Conservation (phyloP, 768 basidiomycete species). For the Lentinula sp. region DNA sequence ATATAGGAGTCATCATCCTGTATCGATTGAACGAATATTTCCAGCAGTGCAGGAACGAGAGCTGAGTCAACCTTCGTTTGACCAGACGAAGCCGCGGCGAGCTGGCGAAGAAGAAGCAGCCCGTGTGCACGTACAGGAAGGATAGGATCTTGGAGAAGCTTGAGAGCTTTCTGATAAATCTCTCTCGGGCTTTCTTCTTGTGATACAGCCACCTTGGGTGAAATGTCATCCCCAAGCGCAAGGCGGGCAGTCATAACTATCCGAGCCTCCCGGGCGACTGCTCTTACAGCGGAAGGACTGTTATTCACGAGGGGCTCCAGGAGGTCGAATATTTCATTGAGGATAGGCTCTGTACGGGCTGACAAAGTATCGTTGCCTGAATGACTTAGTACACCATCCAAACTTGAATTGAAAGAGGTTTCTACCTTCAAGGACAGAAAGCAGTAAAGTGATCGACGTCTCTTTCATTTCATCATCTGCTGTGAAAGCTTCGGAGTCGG, state of each 20-base stretch:
- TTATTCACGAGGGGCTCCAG: conserved; percentile 51
- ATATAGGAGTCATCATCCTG: conserved; percentile 96
- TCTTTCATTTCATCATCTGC: conserved; percentile 61
- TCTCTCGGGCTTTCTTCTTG: conserved; percentile 46
- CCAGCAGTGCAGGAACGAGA: conserved; percentile 75
- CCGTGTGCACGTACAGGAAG: conserved; percentile 95
- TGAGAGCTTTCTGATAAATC: conserved; percentile 82
- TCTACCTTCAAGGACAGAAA: conserved; percentile 84
- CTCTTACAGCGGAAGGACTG: conserved; percentile 40
- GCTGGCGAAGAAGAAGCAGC: conserved; percentile 70
- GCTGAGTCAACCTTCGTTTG: conserved; percentile 39
- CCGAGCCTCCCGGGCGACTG: conserved; percentile 69
- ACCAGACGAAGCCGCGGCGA: conserved; percentile 40
- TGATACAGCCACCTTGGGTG: neutral
- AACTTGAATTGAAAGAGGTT: neutral
- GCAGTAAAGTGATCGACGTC: conserved; percentile 74
- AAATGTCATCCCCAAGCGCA: conserved; percentile 32
- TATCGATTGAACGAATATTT: conserved; percentile 78
- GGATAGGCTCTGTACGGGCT: conserved; percentile 50
- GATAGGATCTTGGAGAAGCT: conserved; percentile 84
- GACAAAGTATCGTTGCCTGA: conserved; percentile 56
- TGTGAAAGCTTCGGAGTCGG: conserved; percentile 29
- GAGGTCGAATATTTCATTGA: conserved; percentile 65
- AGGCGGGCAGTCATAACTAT: conserved; percentile 81
- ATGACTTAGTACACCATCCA: neutral